A percentile compares a stretch with the other conserved stretches of the same genome.
Conservation (phyloP, 148 eudicot genomes). For the Cornus suecica region DNA sequence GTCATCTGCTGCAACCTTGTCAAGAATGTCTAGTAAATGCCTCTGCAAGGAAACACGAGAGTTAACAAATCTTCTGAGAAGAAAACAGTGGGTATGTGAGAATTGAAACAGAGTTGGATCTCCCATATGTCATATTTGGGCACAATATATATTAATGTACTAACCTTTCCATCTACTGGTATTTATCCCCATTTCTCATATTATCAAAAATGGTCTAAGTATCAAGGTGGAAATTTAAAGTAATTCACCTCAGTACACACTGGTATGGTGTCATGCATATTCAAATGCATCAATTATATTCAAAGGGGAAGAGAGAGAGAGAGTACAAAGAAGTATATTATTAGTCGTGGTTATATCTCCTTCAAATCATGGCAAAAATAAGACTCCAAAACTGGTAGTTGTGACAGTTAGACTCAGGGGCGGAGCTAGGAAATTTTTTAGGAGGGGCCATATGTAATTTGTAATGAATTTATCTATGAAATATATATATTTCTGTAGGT, state of each 20-base stretch:
- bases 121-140: not conserved
- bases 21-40: conserved; percentile 64
- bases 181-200: not conserved
- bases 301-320: not conserved
- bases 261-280: not conserved
- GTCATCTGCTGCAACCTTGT: conserved; percentile 73
- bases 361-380: not conserved
- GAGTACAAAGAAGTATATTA: too few species aligned
- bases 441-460: too few species aligned
- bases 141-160: not conserved
- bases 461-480: too few species aligned
- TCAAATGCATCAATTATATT: not conserved
- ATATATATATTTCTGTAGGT: too few species aligned
- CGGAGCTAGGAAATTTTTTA: too few species aligned
- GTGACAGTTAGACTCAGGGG: not conserved
- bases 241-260: not conserved
- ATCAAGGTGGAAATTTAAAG: not conserved
- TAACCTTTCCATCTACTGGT: not conserved
- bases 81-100: not conserved
- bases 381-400: not conserved
- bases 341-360: not conserved
- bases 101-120: not conserved
- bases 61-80: not conserved
- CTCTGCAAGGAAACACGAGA: conserved; percentile 37
- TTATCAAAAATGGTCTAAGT: not conserved